Conservation (phyloP, 2,329 filamentous ascomycete genomes). For the Colletotrichum destructivum region DNA sequence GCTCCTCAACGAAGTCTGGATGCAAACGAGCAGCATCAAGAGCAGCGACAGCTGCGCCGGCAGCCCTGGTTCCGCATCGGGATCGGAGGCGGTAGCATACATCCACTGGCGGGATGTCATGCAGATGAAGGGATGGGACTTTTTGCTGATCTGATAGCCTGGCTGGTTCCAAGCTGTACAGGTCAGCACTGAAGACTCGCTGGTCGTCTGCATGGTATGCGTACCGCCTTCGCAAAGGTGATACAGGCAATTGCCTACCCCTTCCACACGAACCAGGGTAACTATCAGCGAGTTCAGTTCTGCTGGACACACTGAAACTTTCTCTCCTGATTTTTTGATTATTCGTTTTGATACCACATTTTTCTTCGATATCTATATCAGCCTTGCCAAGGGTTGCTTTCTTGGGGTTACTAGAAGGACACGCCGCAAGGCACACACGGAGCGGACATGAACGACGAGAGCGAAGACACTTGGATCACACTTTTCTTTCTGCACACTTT, state of each 20-base stretch:
- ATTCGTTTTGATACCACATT: conserved; percentile 46
- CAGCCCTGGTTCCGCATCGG: conserved; percentile 50
- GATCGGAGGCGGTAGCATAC: conserved; percentile 67
- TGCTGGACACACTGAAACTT: conserved; percentile 13
- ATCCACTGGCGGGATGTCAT: conserved; percentile 97
- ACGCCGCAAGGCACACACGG: conserved; percentile 57
- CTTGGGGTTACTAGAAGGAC: conserved; percentile 40
- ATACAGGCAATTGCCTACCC: conserved; percentile 55
- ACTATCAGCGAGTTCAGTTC: conserved; percentile 34
- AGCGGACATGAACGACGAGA: conserved; percentile 43
- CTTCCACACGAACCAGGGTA: conserved; percentile 26
- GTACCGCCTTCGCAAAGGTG: conserved; percentile 50
- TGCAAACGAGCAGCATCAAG: conserved; percentile 75
- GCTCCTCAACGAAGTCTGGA: conserved; percentile 88
- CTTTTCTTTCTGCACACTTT: conserved; percentile 30
- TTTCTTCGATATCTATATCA: conserved; percentile 47
- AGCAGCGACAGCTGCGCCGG: conserved; percentile 50
- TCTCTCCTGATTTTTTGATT: conserved; percentile 32
- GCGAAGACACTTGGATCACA: conserved; percentile 43
- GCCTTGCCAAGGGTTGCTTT: conserved; percentile 33
- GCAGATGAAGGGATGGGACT: conserved; percentile 92
- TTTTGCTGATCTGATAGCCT: conserved; percentile 80
- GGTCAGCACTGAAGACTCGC: conserved; percentile 8
- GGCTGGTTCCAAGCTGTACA: conserved; percentile 34
- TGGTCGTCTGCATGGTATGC: conserved; percentile 44